A percentile compares a stretch with the other conserved stretches of the same genome.
Conservation (phyloP, 2,329 filamentous ascomycete genomes). For the Epichloe scottii region DNA sequence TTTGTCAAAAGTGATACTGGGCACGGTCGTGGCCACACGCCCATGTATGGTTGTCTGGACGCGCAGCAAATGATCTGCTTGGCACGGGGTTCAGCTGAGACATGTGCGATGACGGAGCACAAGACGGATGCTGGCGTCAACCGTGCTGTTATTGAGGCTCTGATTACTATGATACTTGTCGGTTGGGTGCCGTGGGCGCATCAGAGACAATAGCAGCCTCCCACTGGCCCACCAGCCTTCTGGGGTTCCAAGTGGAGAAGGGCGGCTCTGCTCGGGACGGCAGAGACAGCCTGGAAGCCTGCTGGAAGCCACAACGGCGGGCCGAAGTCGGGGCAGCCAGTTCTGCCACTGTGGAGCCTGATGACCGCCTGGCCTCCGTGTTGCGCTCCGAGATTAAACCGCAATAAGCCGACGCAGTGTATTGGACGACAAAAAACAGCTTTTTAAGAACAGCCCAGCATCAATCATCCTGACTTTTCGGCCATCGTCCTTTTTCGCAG, state of each 20-base stretch:
- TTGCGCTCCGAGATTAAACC: constrained; percentile 9
- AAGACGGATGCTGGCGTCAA: too few relatives aligned
- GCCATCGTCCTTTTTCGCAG: neutral
- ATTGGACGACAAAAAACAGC: neutral
- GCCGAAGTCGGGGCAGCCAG: constrained; percentile 1
- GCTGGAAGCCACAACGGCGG: neutral
- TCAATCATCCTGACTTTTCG: neutral
- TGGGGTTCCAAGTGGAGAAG: neutral
- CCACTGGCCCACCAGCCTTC: neutral
- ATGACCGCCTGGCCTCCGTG: too few relatives aligned
- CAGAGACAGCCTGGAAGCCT: neutral
- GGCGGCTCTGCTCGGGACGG: constrained; percentile 4
- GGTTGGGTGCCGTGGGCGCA: neutral
- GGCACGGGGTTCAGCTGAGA: too few relatives aligned
- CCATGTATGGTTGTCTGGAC: too few relatives aligned
- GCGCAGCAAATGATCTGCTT: too few relatives aligned
- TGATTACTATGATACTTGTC: neutral
- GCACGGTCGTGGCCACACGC: too few relatives aligned
- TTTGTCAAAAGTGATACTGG: too few relatives aligned
- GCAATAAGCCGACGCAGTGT: constrained; percentile 16
- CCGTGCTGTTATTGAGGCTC: too few relatives aligned
- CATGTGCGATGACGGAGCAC: too few relatives aligned
- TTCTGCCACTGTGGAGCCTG: too few relatives aligned
- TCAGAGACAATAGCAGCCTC: neutral
- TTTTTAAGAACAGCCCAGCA: neutral